A percentile compares a stretch with the other conserved stretches of the same genome.
These are phyloP conservation scores for Delonix regia DNA, from an alignment of 306 rosid genomes.

Conservation along the genomic window DNA sequence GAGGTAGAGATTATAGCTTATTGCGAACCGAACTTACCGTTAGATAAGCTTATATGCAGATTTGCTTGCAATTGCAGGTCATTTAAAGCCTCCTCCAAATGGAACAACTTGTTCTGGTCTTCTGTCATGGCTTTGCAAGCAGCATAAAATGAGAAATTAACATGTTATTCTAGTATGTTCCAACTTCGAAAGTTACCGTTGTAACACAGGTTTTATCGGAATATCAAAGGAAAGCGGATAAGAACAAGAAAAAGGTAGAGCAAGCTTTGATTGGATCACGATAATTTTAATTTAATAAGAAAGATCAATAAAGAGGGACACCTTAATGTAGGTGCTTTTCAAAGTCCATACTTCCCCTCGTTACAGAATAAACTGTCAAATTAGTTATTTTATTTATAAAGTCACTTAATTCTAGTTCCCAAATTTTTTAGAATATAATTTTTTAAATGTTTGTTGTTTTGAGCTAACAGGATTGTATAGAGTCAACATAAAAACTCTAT, in stretches of 20 bases:
- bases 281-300: neutral
- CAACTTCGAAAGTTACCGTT: neutral
- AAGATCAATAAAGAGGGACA: neutral
- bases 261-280: slow-evolving; percentile 17
- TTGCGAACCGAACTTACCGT: neutral
- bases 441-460: too few relatives aligned
- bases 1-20: neutral
- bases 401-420: neutral
- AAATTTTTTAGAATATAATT: too few relatives aligned
- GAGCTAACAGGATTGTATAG: too few relatives aligned
- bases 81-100: neutral
- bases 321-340: slow-evolving; percentile 7
- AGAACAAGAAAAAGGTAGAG: neutral
- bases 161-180: neutral
- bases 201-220: neutral
- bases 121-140: neutral
- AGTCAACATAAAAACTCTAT: too few relatives aligned
- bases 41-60: neutral
- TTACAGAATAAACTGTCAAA: neutral
- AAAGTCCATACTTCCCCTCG: neutral
- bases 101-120: neutral
- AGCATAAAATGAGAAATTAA: neutral
- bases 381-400: neutral
- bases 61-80: neutral
- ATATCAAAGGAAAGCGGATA: neutral